Conservation (phyloP, 225 moss, liverwort and hornwort species). For the Polytrichum formosum region DNA sequence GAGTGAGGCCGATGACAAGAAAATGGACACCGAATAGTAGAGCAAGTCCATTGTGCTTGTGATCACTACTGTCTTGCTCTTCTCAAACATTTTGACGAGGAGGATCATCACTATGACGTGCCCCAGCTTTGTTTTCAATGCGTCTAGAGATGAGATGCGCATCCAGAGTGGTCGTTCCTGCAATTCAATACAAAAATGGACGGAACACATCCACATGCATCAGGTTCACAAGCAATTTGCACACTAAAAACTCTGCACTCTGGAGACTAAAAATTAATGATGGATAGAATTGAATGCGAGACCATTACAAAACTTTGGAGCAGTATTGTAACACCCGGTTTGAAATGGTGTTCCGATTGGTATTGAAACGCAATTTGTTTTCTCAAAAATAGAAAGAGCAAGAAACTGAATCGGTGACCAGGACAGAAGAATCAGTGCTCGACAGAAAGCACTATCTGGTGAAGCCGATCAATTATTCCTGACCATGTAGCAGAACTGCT, state of each 20-base stretch:
- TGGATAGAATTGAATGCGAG: not conserved
- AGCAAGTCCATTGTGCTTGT: slow-evolving; percentile 36
- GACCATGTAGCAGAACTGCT: no score
- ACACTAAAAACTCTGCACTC: not conserved
- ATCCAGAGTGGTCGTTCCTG: slow-evolving; percentile 50
- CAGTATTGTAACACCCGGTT: no score
- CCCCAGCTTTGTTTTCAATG: slow-evolving; percentile 53
- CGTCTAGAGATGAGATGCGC: slow-evolving; percentile 45
- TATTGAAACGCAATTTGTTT: no score
- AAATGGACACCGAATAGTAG: slow-evolving; percentile 40
- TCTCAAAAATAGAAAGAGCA: no score
- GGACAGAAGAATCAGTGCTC: no score
- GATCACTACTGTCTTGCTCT: slow-evolving; percentile 48
- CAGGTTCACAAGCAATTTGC: no score
- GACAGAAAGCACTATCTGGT: no score
- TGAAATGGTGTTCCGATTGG: no score
- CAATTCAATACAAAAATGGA: slow-evolving; percentile 3
- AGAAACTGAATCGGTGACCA: no score
- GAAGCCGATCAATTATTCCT: no score
- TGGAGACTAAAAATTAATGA: not conserved
- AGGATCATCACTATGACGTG: slow-evolving; percentile 62
- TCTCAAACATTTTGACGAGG: slow-evolving; percentile 57
- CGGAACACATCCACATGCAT: no score
- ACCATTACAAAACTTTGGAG: not conserved
- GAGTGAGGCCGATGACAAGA: slow-evolving; percentile 43